These are phyloP conservation scores for Wickerhamiella kazuoi DNA, from an alignment of 805 yeast species.

Conservation along the genomic window DNA sequence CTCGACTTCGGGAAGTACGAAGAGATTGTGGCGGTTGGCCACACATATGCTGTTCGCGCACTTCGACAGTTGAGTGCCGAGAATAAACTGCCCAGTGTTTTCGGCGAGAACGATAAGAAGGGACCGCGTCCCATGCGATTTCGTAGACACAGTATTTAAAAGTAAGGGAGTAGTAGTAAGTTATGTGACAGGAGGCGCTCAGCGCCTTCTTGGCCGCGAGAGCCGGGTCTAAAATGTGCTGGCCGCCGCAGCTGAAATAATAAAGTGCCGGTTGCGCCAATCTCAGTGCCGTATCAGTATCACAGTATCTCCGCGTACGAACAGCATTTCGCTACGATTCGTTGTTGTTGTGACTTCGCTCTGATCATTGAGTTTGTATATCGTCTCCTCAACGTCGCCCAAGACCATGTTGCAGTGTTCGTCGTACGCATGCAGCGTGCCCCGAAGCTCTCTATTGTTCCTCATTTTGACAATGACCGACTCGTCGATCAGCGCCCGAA, in stretches of 20 bases:
- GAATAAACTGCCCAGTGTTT: conserved; percentile 42
- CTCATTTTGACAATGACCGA: conserved; percentile 72
- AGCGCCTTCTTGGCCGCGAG: no score
- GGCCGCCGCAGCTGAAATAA: no score
- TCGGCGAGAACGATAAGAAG: conserved; percentile 28
- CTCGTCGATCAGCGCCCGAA: conserved; percentile 76
- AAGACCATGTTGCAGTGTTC: conserved; percentile 92
- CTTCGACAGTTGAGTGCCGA: conserved; percentile 35
- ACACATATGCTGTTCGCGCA: conserved; percentile 45
- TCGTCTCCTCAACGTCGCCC: conserved; percentile 79
- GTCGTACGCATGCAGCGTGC: conserved; percentile 84
- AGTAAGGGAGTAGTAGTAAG: no score
- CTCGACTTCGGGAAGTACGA: conserved; percentile 83
- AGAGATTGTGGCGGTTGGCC: conserved; percentile 71
- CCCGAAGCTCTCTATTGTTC: conserved; percentile 84
- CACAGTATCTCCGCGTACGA: conserved; percentile 96
- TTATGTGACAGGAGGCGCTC: no score
- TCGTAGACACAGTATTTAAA: conserved; percentile 10
- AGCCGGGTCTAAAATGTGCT: no score
- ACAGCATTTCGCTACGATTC: conserved; percentile 61
- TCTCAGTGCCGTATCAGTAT: conserved; percentile 48
- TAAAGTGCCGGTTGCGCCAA: no score
- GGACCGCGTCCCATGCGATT: conserved; percentile 7
- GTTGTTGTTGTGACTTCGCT: conserved; percentile 31
- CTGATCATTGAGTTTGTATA: conserved; percentile 38